Evolutionary conservation across 768 basidiomycete genomes (phyloP), one percentile per base, ranked within the genome.

Genomic region (Holtermannia corniformis): DNA sequence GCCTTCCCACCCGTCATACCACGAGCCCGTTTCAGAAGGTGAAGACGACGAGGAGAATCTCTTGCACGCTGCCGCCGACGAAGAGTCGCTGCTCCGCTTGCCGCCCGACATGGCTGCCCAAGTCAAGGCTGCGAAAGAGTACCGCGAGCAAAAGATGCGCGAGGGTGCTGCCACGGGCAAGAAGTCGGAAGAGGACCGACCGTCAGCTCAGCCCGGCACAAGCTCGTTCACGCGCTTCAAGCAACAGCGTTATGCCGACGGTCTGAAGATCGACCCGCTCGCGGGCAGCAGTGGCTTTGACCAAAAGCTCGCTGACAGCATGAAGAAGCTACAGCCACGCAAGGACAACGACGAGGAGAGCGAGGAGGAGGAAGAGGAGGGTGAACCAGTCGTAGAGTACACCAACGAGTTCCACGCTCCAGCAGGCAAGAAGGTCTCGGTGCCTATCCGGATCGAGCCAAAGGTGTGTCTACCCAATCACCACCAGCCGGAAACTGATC

Each of bases 391-490:
- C 20, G 64, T 70, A 14, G 72, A 74, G 44, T 76, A 75, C 56
- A 71, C 74, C 19, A 64, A 83, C 51, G 79, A 81, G 54, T 87
- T 84, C 83, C 76, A 70, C 22, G 93, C 92, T 1, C 86, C 87
- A 0, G 74, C 78, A 41, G 92, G 92, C 11, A 96, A 96, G 76
- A 78, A 80, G 59, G 92, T 99, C 52, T 81, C 90, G 0, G 82
- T 97, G 2, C 91, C 93, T 22, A 85, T 99, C n/a, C 81, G 95
- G 50, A 81, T 99, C 44, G 95, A 99, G 72, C 95, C 95, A 24
- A 99, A 99, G 75, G 91, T 95, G 3, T 44, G 52, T 37, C 2
- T 5, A 14, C 10, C 40, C 28, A 7, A 37, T 42, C 7, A 12
- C 22, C 2, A 44, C 27, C 14, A 11, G 5, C 19, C 3, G 32